Conservation (phyloP, 1,284 basidiomycete species). For the Meira nashicola region DNA sequence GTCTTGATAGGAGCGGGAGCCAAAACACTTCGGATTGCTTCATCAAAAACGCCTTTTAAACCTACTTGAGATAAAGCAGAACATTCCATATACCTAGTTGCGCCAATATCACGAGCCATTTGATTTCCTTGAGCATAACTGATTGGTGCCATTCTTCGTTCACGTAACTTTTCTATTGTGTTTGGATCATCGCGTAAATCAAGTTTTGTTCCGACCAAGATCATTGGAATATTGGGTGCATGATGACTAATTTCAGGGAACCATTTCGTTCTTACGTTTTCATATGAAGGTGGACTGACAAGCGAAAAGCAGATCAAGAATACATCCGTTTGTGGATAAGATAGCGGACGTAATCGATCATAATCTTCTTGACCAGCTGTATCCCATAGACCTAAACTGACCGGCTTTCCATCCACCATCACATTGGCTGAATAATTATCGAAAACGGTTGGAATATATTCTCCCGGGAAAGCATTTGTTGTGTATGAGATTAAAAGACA, state of each 20-base stretch:
- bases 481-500: conserved; percentile 52
- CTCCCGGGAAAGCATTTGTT: conserved; percentile 51
- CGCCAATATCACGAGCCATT: conserved; percentile 89
- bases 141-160: conserved; percentile 91
- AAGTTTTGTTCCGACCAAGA: conserved; percentile 95
- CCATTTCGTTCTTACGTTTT: conserved; percentile 83
- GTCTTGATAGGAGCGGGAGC: conserved; percentile 46
- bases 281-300: conserved; percentile 92
- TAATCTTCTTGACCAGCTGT: conserved; percentile 58
- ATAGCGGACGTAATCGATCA: conserved; percentile 92
- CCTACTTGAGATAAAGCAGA: conserved; percentile 95
- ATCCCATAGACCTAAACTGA: conserved; percentile 63
- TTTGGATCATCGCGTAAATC: conserved; percentile 91
- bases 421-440: conserved; percentile 89
- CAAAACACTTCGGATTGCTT: conserved; percentile 47
- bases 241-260: conserved; percentile 68
- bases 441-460: conserved; percentile 63
- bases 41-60: conserved; percentile 51
- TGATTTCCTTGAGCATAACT: conserved; percentile 80
- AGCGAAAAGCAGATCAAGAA: conserved; percentile 99
- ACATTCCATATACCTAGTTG: conserved; percentile 87
- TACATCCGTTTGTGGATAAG: conserved; percentile 98
- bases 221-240: conserved; percentile 83
- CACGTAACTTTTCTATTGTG: conserved; percentile 85
- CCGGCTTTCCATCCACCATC: conserved; percentile 97